Evolutionary conservation across 169 alveolate species (phyloP), one percentile per base, ranked within the genome.

Genomic region (Eimeria praecox): DNA sequence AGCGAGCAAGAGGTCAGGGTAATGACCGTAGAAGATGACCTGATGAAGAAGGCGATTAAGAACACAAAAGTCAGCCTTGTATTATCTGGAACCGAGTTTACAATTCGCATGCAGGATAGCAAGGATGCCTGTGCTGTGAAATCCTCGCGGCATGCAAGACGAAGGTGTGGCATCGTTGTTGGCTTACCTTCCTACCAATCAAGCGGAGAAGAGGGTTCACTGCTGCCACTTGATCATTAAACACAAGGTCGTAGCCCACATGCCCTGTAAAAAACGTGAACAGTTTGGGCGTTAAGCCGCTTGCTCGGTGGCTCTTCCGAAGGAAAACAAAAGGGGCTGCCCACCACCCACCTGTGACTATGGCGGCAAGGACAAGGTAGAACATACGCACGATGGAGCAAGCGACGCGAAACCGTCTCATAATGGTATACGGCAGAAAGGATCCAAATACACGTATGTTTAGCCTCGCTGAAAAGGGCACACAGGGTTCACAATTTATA

Each of bases 1-100:
- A 90, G 98, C 98, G 54, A 98, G 97, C 30, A 98, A 97, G 96
- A 98, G 98, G 95, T 98, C 99, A 14, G 99, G 99, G 95, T 96
- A 98, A 94, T 98, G 99, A 66, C 99, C 98, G 95, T 99, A 98
- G 96, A 98, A 99, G 62, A 99, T 96, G 52, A 96, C 95, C 97
- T 91, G 97, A 69, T 78, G 96, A 20, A 18, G n/a, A 54, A 14
- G 66, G 78, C 12, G 30, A 54, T 56, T 54, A 24, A 30, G 42
- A 62, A 49, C 44, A 33, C 38, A 46, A 52, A 82, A 27, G 18
- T 52, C 24, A n/a, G 44, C 14, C 87, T 9, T 40, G 42, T 62
- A 10, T 16, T 18, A 30, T 33, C 27, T 1, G 56, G 6, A 40
- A 14, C 85, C 18, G 33, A 20, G 33, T 14, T 73, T 18, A 5